These are phyloP conservation scores for Leucosporidium creatinivorum DNA, from an alignment of 768 basidiomycete species.

Conservation along the genomic window DNA sequence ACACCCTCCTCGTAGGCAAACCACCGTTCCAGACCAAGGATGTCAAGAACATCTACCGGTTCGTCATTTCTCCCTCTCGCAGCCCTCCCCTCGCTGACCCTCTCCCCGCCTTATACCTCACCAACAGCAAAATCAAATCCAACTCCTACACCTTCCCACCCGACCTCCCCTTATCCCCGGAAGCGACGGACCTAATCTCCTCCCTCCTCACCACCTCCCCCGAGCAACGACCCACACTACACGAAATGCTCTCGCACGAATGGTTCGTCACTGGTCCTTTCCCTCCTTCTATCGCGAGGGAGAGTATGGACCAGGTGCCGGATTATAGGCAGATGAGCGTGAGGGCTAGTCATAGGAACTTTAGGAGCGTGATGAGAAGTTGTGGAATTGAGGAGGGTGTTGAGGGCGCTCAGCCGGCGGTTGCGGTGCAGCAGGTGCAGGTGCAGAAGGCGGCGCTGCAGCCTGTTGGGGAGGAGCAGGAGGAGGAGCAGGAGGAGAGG, in stretches of 20 bases:
- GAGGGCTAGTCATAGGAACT: conserved; percentile 13
- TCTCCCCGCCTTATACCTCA: too few species aligned
- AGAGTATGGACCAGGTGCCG: conserved; percentile 55
- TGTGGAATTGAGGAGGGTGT: conserved; percentile 21
- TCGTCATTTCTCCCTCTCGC: conserved; percentile 1
- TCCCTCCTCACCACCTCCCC: conserved; percentile 66
- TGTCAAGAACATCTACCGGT: conserved; percentile 83
- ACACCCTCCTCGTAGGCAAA: conserved; percentile 87
- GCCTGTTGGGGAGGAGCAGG: conserved; percentile 48
- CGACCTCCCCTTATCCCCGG: conserved; percentile 62
- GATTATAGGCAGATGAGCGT: conserved; percentile 2
- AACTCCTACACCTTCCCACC: conserved; percentile 88
- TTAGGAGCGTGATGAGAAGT: conserved; percentile 7
- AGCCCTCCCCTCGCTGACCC: not conserved
- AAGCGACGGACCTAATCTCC: conserved; percentile 68
- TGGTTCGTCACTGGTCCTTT: conserved; percentile 76
- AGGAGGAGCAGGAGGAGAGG: conserved; percentile 7
- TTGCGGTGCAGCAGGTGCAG: not conserved
- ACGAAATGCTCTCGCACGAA: conserved; percentile 71
- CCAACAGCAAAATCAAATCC: conserved; percentile 74
- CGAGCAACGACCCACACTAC: conserved; percentile 68
- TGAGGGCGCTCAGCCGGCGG: not conserved
- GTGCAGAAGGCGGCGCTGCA: conserved; percentile 45
- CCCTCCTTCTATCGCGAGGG: conserved; percentile 69
- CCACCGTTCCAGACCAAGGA: conserved; percentile 99